Base-by-base conservation (phyloP, 169 alveolate genomes). In the Neospora caninum region DNA sequence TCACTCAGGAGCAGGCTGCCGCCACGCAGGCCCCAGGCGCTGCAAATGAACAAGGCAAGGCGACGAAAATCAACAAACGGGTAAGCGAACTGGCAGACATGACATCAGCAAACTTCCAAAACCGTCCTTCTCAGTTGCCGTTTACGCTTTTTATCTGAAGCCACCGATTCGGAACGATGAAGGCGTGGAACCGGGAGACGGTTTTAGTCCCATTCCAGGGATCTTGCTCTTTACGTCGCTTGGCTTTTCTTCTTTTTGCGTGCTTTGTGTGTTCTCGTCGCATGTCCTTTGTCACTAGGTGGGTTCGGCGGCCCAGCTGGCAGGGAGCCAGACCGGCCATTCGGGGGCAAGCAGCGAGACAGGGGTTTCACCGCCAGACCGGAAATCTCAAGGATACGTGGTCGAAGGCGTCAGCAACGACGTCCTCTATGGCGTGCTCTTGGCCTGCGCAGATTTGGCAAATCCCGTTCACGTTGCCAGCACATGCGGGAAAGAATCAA, bases 361-460 rank as follows among this genome's bases (percentile, higher is more conserved):
- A n/a, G 86, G 39, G 13, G 34, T 10, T 13, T 10, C 89, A 39
- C 67, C 89, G 25, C 25, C 89, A 20, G 64, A 13, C 41, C 53
- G 27, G 16, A 29, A 29, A 13, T 6, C 54, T 9, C 89, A 18
- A 18, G 67, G 25, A 18, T 6, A 38, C 69, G 10, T 39, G 42
- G 31, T 82, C 16, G 89, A 82, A 36, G 89, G 89, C 36, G 64
- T 42, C 38, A 41, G 67, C 64, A 67, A 82, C 67, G 89, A 82
- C 42, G 89, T 29, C 10, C 89, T 82, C 18, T 41, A 36, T 25
- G 36, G 67, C 41, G n/a, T 82, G 27, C 89, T 82, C 36, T 41
- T 16, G 31, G 67, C 64, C 6, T 82, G 89, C 31, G 89, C 89
- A 22, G 89, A 38, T 20, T 31, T 82, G 25, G 64, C 89, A 36